Evolutionary conservation across 2,329 filamentous ascomycete species (phyloP).

Genomic region (Stemphylium lycopersici): DNA sequence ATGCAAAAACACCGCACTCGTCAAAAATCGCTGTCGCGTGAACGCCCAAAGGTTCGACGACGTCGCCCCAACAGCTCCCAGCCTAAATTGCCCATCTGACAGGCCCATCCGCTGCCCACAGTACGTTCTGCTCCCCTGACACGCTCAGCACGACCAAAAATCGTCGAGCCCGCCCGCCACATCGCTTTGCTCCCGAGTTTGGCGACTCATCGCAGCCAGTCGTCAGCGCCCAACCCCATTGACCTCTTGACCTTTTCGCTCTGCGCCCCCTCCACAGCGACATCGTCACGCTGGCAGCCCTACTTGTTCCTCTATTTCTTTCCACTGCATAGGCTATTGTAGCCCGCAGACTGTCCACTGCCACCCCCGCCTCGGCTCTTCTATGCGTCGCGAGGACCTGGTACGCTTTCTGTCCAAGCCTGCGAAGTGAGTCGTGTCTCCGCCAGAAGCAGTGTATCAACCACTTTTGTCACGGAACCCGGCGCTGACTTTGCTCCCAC

Average conservation of each 20-base stretch:
- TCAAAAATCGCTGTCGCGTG: slow-evolving; percentile 26
- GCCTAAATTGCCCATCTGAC: slow-evolving; percentile 3
- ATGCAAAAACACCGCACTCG: slow-evolving; percentile 24
- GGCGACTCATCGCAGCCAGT: slow-evolving; percentile 5
- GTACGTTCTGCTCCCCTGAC: slow-evolving; percentile 9
- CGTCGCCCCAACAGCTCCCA: slow-evolving; percentile 10
- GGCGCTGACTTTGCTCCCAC: slow-evolving; percentile 18
- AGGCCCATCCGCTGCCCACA: slow-evolving; percentile 1
- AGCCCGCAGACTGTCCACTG: slow-evolving; percentile 43
- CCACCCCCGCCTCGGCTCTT: slow-evolving; percentile 49
- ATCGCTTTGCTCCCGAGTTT: background rate
- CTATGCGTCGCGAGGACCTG: slow-evolving; percentile 91
- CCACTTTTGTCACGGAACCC: background rate
- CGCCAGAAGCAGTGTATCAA: background rate
- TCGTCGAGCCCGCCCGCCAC: background rate
- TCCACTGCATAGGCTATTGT: slow-evolving; percentile 45
- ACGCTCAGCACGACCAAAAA: no score
- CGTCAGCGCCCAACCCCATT: slow-evolving; percentile 26
- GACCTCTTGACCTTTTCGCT: slow-evolving; percentile 20
- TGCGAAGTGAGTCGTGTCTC: slow-evolving; percentile 73
- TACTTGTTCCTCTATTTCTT: slow-evolving; percentile 14
- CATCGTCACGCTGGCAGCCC: slow-evolving; percentile 45
- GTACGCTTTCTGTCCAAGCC: slow-evolving; percentile 93
- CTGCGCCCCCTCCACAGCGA: slow-evolving; percentile 10
- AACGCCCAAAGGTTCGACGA: slow-evolving; percentile 18